phyloP scores from a whole-genome alignment of 148 eudicot genomes.

The Chenopodium formosanum region DNA sequence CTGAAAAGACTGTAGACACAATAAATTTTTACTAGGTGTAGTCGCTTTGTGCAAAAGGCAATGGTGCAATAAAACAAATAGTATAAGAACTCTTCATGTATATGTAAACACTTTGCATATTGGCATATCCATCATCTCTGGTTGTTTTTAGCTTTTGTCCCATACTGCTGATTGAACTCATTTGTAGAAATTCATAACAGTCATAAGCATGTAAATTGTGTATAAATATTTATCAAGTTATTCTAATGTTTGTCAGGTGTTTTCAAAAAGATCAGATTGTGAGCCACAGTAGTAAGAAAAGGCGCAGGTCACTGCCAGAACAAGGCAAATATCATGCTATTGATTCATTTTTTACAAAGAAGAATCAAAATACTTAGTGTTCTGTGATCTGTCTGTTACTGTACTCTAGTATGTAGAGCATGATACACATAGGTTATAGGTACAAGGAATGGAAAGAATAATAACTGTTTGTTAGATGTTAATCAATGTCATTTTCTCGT shows the following conservation, averaged over 20 bases:
- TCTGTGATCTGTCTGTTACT: constrained; percentile 1
- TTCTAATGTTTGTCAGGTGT: constrained; percentile 40
- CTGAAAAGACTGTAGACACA: background rate
- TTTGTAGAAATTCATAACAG: background rate
- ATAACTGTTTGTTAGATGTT: background rate
- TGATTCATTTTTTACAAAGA: constrained; percentile 62
- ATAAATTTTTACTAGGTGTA: background rate
- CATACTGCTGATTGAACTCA: background rate
- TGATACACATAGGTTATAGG: background rate
- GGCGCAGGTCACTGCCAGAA: constrained; percentile 50
- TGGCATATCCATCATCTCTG: background rate
- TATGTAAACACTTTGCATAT: background rate
- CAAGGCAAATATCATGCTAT: constrained; percentile 65
- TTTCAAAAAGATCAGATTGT: constrained; percentile 35
- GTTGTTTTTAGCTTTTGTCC: background rate
- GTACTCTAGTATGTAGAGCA: constrained; percentile 13
- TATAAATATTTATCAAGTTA: background rate
- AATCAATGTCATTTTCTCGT: background rate
- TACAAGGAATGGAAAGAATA: no score
- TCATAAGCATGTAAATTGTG: background rate
- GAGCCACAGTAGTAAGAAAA: constrained; percentile 49
- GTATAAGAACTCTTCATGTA: background rate
- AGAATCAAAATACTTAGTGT: constrained; percentile 31
- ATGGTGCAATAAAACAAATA: background rate
- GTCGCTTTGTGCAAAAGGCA: background rate